Evolutionary conservation across 208 protist species (phyloP), one percentile per base, ranked within the genome.

Genomic region (Leishmania guyanensis): DNA sequence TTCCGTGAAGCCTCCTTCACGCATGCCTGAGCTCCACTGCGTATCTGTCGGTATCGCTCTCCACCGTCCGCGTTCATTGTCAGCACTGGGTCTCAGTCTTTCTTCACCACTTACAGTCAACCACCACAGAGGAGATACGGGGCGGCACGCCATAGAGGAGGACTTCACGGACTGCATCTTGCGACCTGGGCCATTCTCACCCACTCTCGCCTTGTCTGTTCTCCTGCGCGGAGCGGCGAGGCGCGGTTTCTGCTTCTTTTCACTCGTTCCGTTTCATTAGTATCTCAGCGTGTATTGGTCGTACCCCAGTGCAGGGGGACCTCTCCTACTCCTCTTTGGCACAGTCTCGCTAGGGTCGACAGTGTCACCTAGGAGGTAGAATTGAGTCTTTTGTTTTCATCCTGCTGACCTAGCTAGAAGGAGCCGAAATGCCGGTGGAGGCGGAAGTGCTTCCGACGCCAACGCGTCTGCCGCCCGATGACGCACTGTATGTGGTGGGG

Each of bases 391-490:
- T 73, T 74, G 6, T 54, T 12, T 20, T 8, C 72, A n/a, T 62
- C 14, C n/a, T 46, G n/a, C 5, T 36, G 12, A 10, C 43, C 29
- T 20, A 3, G 39, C n/a, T 50, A 83, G 51, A 77, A 60, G 43
- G 26, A 33, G n/a, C 46, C 54, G 60, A 9, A 51, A 97, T 97
- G 92, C 91, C 91, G 62, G 94, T 96, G 48, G 89, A 94, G 77
- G 58, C 92, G 75, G 91, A 97, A 83, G 90, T 96, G 17, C 88
- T 97, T 43, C 94, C 94, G n/a, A 93, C 88, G 58, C 91, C 90
- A 5, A 80, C 89, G 36, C 89, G 94, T 46, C 89, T 97, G 10
- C 94, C 94, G 64, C 92, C 94, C 29, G 94, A 97, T 87, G 91
- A 95, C 64, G 91, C 92, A 16, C 81, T 97, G 82, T 80, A 62